These are phyloP conservation scores for Tolypocladium album DNA, from an alignment of 2,329 filamentous ascomycete genomes.

Conservation along the genomic window DNA sequence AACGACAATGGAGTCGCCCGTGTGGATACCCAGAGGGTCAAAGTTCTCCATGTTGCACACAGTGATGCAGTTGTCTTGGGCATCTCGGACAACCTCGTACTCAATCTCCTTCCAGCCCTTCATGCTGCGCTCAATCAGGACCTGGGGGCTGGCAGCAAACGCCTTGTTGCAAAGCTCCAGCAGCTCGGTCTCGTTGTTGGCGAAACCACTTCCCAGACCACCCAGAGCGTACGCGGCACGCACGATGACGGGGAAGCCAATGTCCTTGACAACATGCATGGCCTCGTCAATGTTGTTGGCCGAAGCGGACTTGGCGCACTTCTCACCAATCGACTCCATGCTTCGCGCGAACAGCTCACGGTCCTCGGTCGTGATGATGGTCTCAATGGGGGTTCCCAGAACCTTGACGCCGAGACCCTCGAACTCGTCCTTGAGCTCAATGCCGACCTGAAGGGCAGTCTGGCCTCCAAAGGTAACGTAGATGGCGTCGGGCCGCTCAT, in stretches of 20 bases:
- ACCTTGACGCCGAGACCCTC: constrained; percentile 86
- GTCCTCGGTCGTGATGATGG: constrained; percentile 97
- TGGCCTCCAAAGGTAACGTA: constrained; percentile 98
- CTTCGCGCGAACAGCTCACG: constrained; percentile 93
- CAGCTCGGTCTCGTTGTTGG: constrained; percentile 74
- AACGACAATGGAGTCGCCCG: constrained; percentile 95
- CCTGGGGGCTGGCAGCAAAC: constrained; percentile 88
- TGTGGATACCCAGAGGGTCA: constrained; percentile 94
- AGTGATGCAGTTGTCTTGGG: constrained; percentile 95
- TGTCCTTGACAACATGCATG: constrained; percentile 75
- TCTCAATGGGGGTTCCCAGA: constrained; percentile 91
- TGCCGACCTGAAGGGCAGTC: constrained; percentile 92
- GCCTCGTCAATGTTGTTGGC: constrained; percentile 84
- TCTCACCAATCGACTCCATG: constrained; percentile 97
- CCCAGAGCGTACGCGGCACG: constrained; percentile 93
- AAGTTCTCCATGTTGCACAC: constrained; percentile 99
- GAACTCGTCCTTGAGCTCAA: constrained; percentile 95
- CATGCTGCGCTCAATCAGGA: constrained; percentile 96
- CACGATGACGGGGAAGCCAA: constrained; percentile 94
- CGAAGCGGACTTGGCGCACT: constrained; percentile 94
- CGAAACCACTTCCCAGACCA: constrained; percentile 91
- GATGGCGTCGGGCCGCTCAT: constrained; percentile 91
- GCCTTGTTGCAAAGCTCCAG: constrained; percentile 87
- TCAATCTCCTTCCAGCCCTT: constrained; percentile 99
- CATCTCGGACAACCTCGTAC: constrained; percentile 95